These are phyloP conservation scores for Coniella lustricola DNA, from an alignment of 2,329 filamentous ascomycete genomes.

Conservation along the genomic window DNA sequence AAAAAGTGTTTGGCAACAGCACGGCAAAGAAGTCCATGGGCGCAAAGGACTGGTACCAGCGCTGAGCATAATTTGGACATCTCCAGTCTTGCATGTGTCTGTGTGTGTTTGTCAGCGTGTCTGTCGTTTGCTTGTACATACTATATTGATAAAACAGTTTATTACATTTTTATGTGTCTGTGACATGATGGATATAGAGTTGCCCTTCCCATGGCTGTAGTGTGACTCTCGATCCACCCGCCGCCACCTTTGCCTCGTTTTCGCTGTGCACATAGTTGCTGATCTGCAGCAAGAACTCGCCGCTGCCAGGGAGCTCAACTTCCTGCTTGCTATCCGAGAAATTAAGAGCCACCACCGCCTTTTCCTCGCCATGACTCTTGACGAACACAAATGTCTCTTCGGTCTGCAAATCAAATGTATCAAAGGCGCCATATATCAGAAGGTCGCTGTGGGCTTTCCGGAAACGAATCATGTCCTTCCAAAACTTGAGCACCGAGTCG, in stretches of 20 bases:
- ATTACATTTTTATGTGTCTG: background rate
- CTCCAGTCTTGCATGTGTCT: background rate
- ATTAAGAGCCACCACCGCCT: constrained; percentile 32
- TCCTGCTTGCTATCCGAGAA: constrained; percentile 34
- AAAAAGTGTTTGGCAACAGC: constrained; percentile 18
- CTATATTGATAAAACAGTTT: no score
- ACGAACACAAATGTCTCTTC: constrained; percentile 38
- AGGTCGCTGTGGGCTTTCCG: constrained; percentile 50
- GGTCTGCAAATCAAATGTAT: constrained; percentile 41
- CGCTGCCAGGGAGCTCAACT: constrained; percentile 21
- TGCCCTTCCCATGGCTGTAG: constrained; percentile 30
- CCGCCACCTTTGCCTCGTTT: constrained; percentile 1
- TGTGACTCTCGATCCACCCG: constrained; percentile 12
- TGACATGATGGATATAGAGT: constrained; percentile 22
- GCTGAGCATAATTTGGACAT: constrained; percentile 10
- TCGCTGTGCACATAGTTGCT: constrained; percentile 26
- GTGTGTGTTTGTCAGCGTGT: no score
- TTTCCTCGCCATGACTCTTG: constrained; percentile 27
- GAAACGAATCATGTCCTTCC: constrained; percentile 47
- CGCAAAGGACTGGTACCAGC: constrained; percentile 9
- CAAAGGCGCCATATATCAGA: constrained; percentile 56
- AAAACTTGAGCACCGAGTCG: constrained; percentile 51
- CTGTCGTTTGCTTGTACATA: no score
- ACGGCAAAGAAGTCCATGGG: background rate
- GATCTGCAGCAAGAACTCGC: constrained; percentile 20